phyloP scores from a whole-genome alignment of 2,329 filamentous ascomycete genomes.

The Xenoacremonium recifei region DNA sequence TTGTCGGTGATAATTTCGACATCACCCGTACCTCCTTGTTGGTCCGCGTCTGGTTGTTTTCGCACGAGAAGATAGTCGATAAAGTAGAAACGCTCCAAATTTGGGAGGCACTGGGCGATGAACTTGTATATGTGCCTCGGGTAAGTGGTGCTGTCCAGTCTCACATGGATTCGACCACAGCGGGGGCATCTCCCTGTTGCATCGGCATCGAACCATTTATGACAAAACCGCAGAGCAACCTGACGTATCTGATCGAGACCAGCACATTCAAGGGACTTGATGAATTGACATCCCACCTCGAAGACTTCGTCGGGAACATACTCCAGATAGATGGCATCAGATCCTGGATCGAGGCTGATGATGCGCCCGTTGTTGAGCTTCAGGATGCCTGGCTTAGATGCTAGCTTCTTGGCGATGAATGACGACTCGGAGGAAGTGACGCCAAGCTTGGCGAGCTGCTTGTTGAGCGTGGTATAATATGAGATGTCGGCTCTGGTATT shows the following conservation, averaged over 20 bases:
- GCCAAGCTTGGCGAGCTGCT: conserved; percentile 25
- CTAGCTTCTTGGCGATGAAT: conserved; percentile 17
- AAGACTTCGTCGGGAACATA: conserved; percentile 31
- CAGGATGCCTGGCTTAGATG: conserved; percentile 20
- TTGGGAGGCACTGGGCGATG: conserved; percentile 38
- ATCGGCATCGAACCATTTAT: conserved; percentile 37
- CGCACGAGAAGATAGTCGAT: conserved; percentile 42
- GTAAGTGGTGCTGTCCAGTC: conserved; percentile 25
- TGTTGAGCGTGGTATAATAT: conserved; percentile 28
- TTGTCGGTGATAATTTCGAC: too few species aligned
- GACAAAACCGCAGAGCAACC: conserved; percentile 42
- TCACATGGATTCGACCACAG: conserved; percentile 33
- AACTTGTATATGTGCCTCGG: conserved; percentile 45
- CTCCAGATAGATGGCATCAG: conserved; percentile 34
- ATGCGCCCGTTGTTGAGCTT: conserved; percentile 25
- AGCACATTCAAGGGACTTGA: conserved; percentile 24
- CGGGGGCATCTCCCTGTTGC: conserved; percentile 25
- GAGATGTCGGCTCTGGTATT: conserved; percentile 32
- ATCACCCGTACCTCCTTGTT: too few species aligned
- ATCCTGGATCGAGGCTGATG: conserved; percentile 27
- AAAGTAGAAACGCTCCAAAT: conserved; percentile 43
- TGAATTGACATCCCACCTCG: conserved; percentile 25
- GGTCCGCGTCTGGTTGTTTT: conserved; percentile 12
- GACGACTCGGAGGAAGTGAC: conserved; percentile 28
- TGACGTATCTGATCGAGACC: conserved; percentile 34